Evolutionary conservation across 129 eudicot genomes (phyloP), one percentile per base, ranked within the genome.

Genomic region (Helianthus tuberosus): DNA sequence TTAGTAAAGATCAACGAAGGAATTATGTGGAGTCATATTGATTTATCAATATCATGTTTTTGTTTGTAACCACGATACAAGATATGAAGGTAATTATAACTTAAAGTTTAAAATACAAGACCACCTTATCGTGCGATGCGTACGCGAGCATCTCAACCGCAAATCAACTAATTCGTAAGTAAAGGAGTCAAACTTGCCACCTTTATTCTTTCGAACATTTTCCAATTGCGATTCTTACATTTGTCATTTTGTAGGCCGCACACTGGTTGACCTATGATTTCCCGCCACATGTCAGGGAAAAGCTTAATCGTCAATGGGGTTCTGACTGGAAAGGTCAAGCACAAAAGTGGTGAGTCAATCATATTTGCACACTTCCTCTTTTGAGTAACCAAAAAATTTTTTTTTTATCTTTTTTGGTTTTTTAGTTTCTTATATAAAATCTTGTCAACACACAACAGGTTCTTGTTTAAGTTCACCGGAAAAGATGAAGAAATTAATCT

Each of bases 241-340:
- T 58, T 16, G n/a, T 47, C 25, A 25, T 76, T 25, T 16, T 80
- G 88, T 82, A 93, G 98, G 96, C 78, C 5, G 93, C 98, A 27
- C 78, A 82, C 84, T 93, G 98, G 99, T 66, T 94, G 81, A 84
- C 97, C 3, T 90, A 93, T 74, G 96, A 93, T 85, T 94, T 94
- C 68, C 99, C 99, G 48, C 88, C 93, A 76, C 84, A 81, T n/a
- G 99, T 94, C 25, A 75, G 96, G 75, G 93, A 86, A 75, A 94
- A 88, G 60, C 93, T 94, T 9, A 94, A 77, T 16, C 76, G 49
- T 15, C 93, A 80, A 72, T 94, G 99, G 99, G 97, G 97, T 59
- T 81, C 96, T 63, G 88, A 91, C 82, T 94, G 97, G 99, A 94
- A 91, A 70, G 99, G 99, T 68, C 97, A 94, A 81, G 97, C 99